These are phyloP conservation scores for Dactylorhiza incarnata DNA, from an alignment of 106 monocot genomes.

Conservation along the genomic window DNA sequence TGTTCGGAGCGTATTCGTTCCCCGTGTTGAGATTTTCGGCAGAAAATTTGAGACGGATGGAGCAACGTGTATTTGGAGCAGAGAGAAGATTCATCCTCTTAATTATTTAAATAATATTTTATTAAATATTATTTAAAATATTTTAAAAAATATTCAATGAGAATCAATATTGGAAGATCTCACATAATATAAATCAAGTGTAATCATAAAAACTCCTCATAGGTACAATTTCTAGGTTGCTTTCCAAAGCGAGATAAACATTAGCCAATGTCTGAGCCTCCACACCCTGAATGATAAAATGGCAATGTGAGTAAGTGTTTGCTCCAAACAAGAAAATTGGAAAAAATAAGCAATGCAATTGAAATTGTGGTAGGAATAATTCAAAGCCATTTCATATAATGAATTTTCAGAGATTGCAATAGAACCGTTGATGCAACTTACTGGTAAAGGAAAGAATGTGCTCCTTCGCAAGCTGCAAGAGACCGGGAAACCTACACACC, in stretches of 20 bases:
- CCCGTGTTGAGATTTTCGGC: too few species aligned
- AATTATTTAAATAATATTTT: too few species aligned
- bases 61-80: too few species aligned
- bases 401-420: neutral
- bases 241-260: slow-evolving; percentile 96
- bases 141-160: too few species aligned
- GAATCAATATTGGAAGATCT: neutral
- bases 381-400: neutral
- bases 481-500: slow-evolving; percentile 82
- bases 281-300: slow-evolving; percentile 63
- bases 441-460: slow-evolving; percentile 24
- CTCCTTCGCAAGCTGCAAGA: slow-evolving; percentile 98
- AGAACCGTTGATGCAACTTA: slow-evolving; percentile 11
- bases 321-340: neutral
- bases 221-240: slow-evolving; percentile 91
- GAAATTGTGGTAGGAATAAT: neutral
- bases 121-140: too few species aligned
- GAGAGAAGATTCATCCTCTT: too few species aligned
- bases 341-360: neutral
- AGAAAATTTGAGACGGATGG: too few species aligned
- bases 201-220: slow-evolving; percentile 38
- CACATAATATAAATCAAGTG: neutral
- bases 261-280: slow-evolving; percentile 98
- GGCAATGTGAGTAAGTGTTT: slow-evolving; percentile 3
- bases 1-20: too few species aligned